Evolutionary conservation across 805 yeast species (phyloP).

Genomic region (Tetrapisispora nanseiensis): DNA sequence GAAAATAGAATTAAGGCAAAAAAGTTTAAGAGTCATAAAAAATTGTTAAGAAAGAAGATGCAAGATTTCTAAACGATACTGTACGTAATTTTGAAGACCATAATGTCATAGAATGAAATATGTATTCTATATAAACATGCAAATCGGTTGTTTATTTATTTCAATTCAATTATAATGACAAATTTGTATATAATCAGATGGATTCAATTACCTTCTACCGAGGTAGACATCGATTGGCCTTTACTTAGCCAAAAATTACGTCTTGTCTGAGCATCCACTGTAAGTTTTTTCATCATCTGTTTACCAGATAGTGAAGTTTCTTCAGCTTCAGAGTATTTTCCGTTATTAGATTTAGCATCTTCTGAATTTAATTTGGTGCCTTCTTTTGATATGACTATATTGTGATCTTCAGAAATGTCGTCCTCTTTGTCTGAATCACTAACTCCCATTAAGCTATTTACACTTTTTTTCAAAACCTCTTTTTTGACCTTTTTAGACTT

Average conservation of each 20-base stretch:
- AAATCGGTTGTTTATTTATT: not conserved
- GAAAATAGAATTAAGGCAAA: slow-evolving; percentile 31
- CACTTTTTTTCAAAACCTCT: not conserved
- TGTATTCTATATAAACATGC: not conserved
- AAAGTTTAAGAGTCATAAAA: slow-evolving; percentile 31
- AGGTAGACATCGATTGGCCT: slow-evolving; percentile 17
- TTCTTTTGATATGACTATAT: too few relatives aligned
- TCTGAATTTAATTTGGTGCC: too few relatives aligned
- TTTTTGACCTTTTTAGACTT: not conserved
- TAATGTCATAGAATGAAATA: too few relatives aligned
- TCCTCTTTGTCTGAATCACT: not conserved
- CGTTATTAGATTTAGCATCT: too few relatives aligned
- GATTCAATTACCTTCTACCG: not conserved
- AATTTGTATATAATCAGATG: too few relatives aligned
- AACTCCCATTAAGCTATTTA: slow-evolving; percentile 15
- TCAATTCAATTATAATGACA: too few relatives aligned
- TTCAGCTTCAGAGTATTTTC: not conserved
- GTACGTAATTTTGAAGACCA: not conserved
- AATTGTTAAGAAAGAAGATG: slow-evolving; percentile 25
- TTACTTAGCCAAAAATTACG: slow-evolving; percentile 29
- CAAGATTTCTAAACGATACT: not conserved
- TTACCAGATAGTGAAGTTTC: not conserved
- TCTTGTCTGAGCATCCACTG: slow-evolving; percentile 27
- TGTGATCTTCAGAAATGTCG: not conserved
- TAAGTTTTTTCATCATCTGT: slow-evolving; percentile 9